These are phyloP conservation scores for Mortierella sp. DNA, from an alignment of 371 early-diverging fungal species.

Conservation along the genomic window DNA sequence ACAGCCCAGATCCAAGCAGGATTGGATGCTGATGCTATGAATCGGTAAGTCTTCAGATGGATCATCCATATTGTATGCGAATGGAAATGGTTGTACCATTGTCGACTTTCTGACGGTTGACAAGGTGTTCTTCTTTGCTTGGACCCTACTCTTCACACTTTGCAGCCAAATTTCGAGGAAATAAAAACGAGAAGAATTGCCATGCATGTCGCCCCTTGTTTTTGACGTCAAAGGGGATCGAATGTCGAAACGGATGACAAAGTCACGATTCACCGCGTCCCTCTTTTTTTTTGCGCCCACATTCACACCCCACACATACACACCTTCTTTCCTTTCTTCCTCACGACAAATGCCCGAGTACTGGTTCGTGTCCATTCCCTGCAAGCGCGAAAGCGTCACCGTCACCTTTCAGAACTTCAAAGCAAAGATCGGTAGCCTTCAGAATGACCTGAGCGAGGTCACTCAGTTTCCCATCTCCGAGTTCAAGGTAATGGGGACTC, in stretches of 20 bases:
- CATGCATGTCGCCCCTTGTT: background rate
- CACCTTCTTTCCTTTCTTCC: constrained; percentile 1
- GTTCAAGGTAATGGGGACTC: constrained; percentile 66
- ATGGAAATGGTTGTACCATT: background rate
- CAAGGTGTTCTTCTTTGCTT: too few species aligned
- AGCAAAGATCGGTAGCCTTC: constrained; percentile 49
- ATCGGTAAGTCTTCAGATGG: constrained; percentile 21
- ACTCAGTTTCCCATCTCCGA: constrained; percentile 76
- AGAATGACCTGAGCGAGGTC: constrained; percentile 67
- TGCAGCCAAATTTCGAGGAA: constrained; percentile 27
- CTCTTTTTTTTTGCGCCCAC: constrained; percentile 5
- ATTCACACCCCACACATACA: constrained; percentile 5
- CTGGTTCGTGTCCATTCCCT: constrained; percentile 63
- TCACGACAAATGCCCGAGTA: constrained; percentile 59
- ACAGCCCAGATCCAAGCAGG: constrained; percentile 76
- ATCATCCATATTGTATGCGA: background rate
- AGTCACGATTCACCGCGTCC: background rate
- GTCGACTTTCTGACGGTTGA: too few species aligned
- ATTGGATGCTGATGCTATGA: constrained; percentile 62
- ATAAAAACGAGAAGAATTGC: background rate
- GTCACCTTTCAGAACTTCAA: constrained; percentile 57
- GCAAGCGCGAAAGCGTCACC: constrained; percentile 45
- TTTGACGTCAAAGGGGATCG: constrained; percentile 11
- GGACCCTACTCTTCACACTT: background rate
- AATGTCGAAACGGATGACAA: constrained; percentile 1